These are phyloP conservation scores for Penicillium dipodomyicola DNA, from an alignment of 495 filamentous ascomycete species.

Conservation along the genomic window DNA sequence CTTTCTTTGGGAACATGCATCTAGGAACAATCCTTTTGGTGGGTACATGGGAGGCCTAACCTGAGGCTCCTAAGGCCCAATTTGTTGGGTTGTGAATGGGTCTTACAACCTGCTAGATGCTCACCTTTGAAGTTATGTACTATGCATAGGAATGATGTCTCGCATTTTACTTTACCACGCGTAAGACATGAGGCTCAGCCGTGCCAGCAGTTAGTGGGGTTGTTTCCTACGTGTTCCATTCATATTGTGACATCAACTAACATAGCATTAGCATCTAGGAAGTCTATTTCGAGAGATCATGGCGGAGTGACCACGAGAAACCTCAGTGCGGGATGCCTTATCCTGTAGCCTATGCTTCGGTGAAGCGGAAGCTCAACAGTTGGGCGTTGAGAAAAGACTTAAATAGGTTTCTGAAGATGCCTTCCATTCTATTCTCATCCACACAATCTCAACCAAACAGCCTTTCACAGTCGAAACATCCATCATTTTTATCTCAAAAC, in stretches of 20 bases:
- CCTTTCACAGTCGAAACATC: neutral
- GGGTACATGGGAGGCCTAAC: neutral
- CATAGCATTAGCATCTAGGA: neutral
- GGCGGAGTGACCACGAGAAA: neutral
- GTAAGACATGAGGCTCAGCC: neutral
- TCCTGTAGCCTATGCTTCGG: neutral
- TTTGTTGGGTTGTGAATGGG: neutral
- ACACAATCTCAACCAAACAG: neutral
- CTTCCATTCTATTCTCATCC: neutral
- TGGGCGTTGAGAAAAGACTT: neutral
- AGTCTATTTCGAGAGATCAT: slow-evolving; percentile 4
- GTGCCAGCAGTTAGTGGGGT: neutral
- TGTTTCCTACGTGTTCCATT: neutral
- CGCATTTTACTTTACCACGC: neutral
- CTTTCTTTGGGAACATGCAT: neutral
- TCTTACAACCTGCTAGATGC: neutral
- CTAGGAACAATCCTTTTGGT: neutral
- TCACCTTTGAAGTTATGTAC: neutral
- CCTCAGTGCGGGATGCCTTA: neutral
- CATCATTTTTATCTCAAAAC: neutral
- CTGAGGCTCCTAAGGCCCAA: neutral
- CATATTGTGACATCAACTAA: neutral
- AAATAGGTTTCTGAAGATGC: neutral
- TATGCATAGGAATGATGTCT: neutral
- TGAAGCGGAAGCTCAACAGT: neutral